These are phyloP conservation scores for Tieghemostelium lacteum DNA, from an alignment of 78 protist genomes.

Conservation along the genomic window DNA sequence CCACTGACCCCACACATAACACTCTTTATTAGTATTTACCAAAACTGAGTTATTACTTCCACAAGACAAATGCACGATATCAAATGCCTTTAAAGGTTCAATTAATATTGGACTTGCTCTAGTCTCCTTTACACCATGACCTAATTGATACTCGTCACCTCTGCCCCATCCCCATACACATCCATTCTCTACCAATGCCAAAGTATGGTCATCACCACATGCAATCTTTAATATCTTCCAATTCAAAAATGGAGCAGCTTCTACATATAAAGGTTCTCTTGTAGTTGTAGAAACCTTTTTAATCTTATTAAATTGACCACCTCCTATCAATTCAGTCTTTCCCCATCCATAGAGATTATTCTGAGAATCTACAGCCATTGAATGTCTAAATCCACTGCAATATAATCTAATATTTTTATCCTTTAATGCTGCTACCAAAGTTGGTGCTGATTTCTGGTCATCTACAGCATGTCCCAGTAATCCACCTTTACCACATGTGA, in stretches of 20 bases:
- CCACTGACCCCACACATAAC: slow-evolving; percentile 66
- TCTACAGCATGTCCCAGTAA: slow-evolving; percentile 9
- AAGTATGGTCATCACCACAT: slow-evolving; percentile 70
- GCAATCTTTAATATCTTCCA: slow-evolving; percentile 13
- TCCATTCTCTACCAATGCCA: slow-evolving; percentile 31
- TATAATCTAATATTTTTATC: slow-evolving; percentile 5
- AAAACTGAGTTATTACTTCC: slow-evolving; percentile 26
- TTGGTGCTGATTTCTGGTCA: slow-evolving; percentile 42
- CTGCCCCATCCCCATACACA: slow-evolving; percentile 51
- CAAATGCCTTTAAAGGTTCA: slow-evolving; percentile 5
- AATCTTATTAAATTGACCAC: slow-evolving; percentile 47
- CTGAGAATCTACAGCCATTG: slow-evolving; percentile 12
- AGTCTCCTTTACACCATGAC: slow-evolving; percentile 30
- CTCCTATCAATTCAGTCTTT: slow-evolving; percentile 35
- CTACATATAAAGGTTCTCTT: slow-evolving; percentile 33
- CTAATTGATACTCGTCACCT: slow-evolving; percentile 73
- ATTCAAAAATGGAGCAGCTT: neutral
- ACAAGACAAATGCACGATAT: slow-evolving; percentile 9
- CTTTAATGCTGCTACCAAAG: slow-evolving; percentile 11
- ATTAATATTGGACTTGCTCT: slow-evolving; percentile 41
- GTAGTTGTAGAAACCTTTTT: slow-evolving; percentile 9
- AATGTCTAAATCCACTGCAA: slow-evolving; percentile 24
- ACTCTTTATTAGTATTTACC: slow-evolving; percentile 5
- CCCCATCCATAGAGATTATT: slow-evolving; percentile 70
- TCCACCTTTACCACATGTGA: slow-evolving; percentile 27